These are phyloP conservation scores for Saturnispora halmiae DNA, from an alignment of 805 yeast genomes.

Conservation along the genomic window DNA sequence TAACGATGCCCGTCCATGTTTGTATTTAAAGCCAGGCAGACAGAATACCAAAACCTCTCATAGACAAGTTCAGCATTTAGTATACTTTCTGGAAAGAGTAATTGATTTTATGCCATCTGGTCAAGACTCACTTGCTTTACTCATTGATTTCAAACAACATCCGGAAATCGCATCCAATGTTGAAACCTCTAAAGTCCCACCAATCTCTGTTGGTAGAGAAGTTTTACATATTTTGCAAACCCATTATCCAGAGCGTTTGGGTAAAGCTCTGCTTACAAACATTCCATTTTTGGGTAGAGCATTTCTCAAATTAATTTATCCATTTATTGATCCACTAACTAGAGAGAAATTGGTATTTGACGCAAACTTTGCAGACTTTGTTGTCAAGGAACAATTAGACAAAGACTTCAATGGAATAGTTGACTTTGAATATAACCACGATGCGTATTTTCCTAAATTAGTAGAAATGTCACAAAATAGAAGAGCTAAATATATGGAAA, in stretches of 20 bases:
- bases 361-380: constrained; percentile 77
- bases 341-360: constrained; percentile 88
- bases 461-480: constrained; percentile 49
- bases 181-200: constrained; percentile 69
- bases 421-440: constrained; percentile 77
- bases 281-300: constrained; percentile 94
- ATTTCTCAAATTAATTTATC: constrained; percentile 81
- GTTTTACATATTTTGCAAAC: constrained; percentile 90
- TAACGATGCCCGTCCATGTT: constrained; percentile 81
- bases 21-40: constrained; percentile 87
- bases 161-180: constrained; percentile 44
- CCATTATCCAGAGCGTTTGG: constrained; percentile 95
- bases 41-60: constrained; percentile 89
- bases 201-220: constrained; percentile 79
- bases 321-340: constrained; percentile 93
- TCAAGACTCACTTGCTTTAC: constrained; percentile 83
- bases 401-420: constrained; percentile 76
- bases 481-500: constrained; percentile 52
- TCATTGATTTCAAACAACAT: constrained; percentile 86
- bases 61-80: constrained; percentile 92
- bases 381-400: constrained; percentile 75
- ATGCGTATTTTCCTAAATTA: constrained; percentile 68
- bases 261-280: constrained; percentile 83
- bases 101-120: constrained; percentile 95
- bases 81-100: constrained; percentile 84